These are phyloP conservation scores for Citrus glauca DNA, from an alignment of 345 rosid genomes.

Conservation along the genomic window DNA sequence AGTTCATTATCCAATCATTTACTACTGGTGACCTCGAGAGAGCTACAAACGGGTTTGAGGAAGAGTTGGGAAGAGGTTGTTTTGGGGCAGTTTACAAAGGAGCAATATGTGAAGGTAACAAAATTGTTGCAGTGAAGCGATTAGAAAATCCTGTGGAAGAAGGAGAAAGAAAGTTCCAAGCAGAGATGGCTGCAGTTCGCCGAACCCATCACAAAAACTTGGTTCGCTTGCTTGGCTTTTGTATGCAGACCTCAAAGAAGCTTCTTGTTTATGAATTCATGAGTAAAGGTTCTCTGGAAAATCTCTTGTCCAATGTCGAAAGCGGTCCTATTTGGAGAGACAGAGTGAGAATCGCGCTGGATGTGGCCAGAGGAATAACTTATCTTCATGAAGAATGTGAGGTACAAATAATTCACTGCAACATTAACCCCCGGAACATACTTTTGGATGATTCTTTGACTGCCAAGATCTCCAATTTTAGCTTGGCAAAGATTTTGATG, in stretches of 20 bases:
- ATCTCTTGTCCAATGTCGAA: neutral
- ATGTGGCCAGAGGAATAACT: neutral
- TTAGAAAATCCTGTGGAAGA: constrained; percentile 11
- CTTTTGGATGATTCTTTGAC: constrained; percentile 20
- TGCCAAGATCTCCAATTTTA: constrained; percentile 21
- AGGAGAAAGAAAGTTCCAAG: constrained; percentile 19
- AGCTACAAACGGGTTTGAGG: constrained; percentile 19
- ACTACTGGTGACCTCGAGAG: constrained; percentile 11
- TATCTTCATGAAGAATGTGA: constrained; percentile 24
- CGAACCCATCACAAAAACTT: constrained; percentile 30
- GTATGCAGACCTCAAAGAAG: constrained; percentile 16
- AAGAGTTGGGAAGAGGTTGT: constrained; percentile 9
- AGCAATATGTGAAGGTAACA: neutral
- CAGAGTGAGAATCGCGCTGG: constrained; percentile 12
- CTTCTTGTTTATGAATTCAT: constrained; percentile 28
- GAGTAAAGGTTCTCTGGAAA: constrained; percentile 17
- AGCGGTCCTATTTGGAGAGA: constrained; percentile 9
- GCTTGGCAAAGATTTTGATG: constrained; percentile 20
- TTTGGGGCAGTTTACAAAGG: constrained; percentile 33
- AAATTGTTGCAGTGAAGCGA: constrained; percentile 14
- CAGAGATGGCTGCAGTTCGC: constrained; percentile 24
- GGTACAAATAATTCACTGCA: constrained; percentile 22
- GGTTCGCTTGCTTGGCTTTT: constrained; percentile 27
- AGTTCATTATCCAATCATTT: constrained; percentile 10
- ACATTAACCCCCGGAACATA: constrained; percentile 17